Evolutionary conservation across 768 basidiomycete genomes (phyloP).

Genomic region (Gyrodon lividus): DNA sequence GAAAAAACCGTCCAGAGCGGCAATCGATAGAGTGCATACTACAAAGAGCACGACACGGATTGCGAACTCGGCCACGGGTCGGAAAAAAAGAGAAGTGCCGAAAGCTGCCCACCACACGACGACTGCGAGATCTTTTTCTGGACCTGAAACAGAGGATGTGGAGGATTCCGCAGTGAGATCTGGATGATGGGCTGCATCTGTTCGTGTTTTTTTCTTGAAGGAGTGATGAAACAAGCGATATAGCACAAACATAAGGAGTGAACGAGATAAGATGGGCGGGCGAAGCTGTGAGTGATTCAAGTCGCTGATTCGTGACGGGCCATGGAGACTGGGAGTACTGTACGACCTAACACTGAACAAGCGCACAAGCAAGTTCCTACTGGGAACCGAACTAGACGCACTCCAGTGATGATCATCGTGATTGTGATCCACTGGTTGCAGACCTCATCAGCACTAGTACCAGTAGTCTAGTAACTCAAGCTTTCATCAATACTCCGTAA

Average conservation of each 20-base stretch:
- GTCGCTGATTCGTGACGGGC: no score
- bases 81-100: slow-evolving; percentile 11
- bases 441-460: no score
- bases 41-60: slow-evolving; percentile 7
- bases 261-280: no score
- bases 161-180: not conserved
- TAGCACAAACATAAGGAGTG: slow-evolving; percentile 11
- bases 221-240: slow-evolving; percentile 10
- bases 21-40: slow-evolving; percentile 3
- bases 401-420: no score
- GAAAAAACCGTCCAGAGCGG: slow-evolving; percentile 8
- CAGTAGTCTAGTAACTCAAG: no score
- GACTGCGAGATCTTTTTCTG: slow-evolving; percentile 5
- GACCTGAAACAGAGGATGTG: not conserved
- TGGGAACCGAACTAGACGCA: no score
- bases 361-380: no score
- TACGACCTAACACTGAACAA: no score
- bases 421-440: no score
- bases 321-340: no score
- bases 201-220: not conserved
- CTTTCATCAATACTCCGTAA: no score
- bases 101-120: slow-evolving; percentile 14
- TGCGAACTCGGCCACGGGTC: slow-evolving; percentile 6
- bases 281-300: no score
- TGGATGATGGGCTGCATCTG: not conserved